Base-by-base conservation (phyloP, 2,329 filamentous ascomycete species). In the Albifimbria verrucaria region DNA sequence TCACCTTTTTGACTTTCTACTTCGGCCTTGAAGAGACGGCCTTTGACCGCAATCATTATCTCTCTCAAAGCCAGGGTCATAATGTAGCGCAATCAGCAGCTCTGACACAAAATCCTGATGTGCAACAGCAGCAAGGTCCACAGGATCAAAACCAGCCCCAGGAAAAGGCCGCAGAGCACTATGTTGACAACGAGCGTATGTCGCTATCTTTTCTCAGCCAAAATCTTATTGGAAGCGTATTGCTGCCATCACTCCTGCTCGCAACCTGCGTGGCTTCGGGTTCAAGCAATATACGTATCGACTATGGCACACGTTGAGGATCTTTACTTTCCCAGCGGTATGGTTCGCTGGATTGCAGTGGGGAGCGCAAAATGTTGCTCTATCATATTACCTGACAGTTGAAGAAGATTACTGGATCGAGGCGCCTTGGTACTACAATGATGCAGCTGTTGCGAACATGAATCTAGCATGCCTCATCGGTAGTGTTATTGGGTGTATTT, bases 351-450 rank as follows among this genome's bases (percentile, higher is more conserved):
- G 81, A 9, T 64, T 83, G 22, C 80, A 83, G 60, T 84, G 81
- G 81, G 81, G 81, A 4, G 72, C 78, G 25, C 81, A 84, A 63
- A 81, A 83, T 57, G 79, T 81, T n/a, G 83, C 81, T 66, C 67
- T 85, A 21, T 79, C 78, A 1, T 83, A 85, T 62, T 83, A 84
- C 56, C 69, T 82, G 26, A 84, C 81, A 0, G 73, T 83, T 1
- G 74, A 82, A 60, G 78, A 84, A 58, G 79, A 82, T 55, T 76
- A 76, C 57, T 83, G 79, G 76, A 77, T 75, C 23, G 74, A 68
- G 0, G 65, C 69, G 10, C 81, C 81, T 0, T 84, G 78, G 74
- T 76, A 81, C 62, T 85, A 84, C 61, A 71, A 67, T 32, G 74
- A 81, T 52, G 74, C 75, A 2, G 74, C 74, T 2, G 77, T 81